Evolutionary conservation across 208 protist species (phyloP).

Genomic region (Histomonas meleagridis): DNA sequence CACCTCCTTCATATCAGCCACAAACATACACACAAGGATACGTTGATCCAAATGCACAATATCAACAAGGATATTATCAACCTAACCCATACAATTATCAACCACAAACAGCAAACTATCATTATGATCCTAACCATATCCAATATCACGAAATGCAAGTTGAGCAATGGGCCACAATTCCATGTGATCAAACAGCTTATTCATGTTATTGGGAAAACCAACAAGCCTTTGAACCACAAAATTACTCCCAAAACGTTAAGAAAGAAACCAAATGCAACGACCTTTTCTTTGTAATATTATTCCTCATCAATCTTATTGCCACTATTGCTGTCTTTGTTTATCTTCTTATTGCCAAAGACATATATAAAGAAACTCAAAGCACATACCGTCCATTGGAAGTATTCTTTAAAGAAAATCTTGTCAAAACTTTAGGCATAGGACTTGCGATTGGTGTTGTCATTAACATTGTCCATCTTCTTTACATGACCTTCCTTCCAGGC

Average conservation of each 20-base stretch:
- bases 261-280: constrained; percentile 16
- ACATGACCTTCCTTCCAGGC: background rate
- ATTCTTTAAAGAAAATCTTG: background rate
- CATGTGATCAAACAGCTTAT: background rate
- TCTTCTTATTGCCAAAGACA: background rate
- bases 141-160: background rate
- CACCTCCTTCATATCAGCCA: background rate
- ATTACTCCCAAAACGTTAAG: background rate
- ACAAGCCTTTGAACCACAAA: background rate
- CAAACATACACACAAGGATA: background rate
- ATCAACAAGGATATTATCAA: background rate
- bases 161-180: background rate
- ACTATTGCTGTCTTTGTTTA: background rate
- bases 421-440: background rate
- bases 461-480: background rate
- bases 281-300: background rate
- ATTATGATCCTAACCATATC: background rate
- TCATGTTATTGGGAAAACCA: background rate
- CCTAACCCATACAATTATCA: background rate
- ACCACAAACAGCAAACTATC: background rate
- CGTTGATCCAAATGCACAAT: background rate
- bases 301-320: background rate
- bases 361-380: too few relatives aligned
- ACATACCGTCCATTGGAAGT: too few relatives aligned
- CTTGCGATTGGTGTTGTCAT: background rate